Conservation (phyloP, 345 rosid genomes). For the Eucalyptus regnans region DNA sequence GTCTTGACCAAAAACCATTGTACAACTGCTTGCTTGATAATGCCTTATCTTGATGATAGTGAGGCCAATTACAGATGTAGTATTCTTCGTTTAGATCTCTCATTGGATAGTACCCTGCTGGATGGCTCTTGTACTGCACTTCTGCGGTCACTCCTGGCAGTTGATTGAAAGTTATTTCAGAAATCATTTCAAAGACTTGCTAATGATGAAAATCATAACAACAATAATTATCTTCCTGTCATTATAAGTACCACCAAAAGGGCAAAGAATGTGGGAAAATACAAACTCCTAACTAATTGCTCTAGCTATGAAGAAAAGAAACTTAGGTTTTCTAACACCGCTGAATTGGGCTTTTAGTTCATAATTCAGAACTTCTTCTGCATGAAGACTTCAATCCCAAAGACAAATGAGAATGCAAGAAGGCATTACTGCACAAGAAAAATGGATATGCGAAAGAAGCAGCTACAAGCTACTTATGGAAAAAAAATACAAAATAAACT, state of each 20-base stretch:
- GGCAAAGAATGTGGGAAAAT: not conserved
- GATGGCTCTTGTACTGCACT: constrained; percentile 61
- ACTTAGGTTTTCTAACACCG: not conserved
- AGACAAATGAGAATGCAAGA: not conserved
- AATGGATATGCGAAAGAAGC: not conserved
- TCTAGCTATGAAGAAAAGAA: not conserved
- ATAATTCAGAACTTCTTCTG: not conserved
- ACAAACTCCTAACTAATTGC: not conserved
- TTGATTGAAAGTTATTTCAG: not conserved
- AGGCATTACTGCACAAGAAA: not conserved
- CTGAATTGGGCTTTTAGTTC: not conserved
- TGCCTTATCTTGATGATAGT: constrained; percentile 27
- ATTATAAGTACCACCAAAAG: not conserved
- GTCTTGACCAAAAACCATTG: constrained; percentile 32
- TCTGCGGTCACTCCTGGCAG: constrained; percentile 64
- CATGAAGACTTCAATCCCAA: not conserved
- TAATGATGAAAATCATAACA: not conserved
- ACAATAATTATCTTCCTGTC: not conserved
- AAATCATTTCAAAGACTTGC: not conserved
- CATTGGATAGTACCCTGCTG: constrained; percentile 50
- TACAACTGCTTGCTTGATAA: constrained; percentile 36
- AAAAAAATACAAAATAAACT: not conserved
- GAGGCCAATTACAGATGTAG: constrained; percentile 52
- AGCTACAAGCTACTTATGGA: not conserved
- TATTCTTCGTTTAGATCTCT: constrained; percentile 65